Percentiles rank a stretch among this genome's conserved stretches.
These are phyloP conservation scores for Yamadazyma membranifaciens DNA, from an alignment of 1,139 yeast genomes.

Conservation along the genomic window DNA sequence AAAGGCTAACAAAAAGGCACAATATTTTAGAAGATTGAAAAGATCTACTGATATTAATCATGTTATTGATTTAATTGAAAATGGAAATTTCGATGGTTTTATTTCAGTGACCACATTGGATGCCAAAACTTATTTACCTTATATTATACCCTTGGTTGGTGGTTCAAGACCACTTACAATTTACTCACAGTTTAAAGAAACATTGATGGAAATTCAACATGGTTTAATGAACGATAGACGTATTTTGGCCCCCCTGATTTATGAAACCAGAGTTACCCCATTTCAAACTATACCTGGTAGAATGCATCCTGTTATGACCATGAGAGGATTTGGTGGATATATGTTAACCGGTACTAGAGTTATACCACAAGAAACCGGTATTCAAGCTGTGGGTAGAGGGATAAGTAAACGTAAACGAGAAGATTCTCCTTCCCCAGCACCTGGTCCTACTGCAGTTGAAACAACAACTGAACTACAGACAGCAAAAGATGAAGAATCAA, in stretches of 20 bases:
- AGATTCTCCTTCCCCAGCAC: conserved; percentile 4
- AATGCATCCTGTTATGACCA: conserved; percentile 93
- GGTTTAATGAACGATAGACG: conserved; percentile 62
- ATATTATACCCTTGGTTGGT: conserved; percentile 62
- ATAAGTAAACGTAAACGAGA: conserved; percentile 24
- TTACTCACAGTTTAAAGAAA: conserved; percentile 79
- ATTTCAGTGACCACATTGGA: conserved; percentile 72
- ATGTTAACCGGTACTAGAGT: conserved; percentile 79
- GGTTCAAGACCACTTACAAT: conserved; percentile 88
- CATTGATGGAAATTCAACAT: conserved; percentile 71
- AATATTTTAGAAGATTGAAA: conserved; percentile 64
- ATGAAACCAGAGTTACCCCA: conserved; percentile 79
- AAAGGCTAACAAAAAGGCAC: conserved; percentile 61
- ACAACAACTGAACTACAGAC: neutral
- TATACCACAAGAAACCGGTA: conserved; percentile 58
- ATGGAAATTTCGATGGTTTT: conserved; percentile 72
- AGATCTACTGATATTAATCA: conserved; percentile 56
- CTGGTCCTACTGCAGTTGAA: neutral
- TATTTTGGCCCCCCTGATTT: conserved; percentile 78
- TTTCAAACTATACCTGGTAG: conserved; percentile 94
- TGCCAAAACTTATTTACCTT: conserved; percentile 62
- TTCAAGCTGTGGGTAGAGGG: conserved; percentile 58
- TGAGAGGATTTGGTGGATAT: conserved; percentile 91
- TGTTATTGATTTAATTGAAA: conserved; percentile 49
- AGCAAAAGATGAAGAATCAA: neutral